Evolutionary conservation across 1,284 basidiomycete species (phyloP), one percentile per base, ranked within the genome.

Genomic region (Sporisorium exsertum): DNA sequence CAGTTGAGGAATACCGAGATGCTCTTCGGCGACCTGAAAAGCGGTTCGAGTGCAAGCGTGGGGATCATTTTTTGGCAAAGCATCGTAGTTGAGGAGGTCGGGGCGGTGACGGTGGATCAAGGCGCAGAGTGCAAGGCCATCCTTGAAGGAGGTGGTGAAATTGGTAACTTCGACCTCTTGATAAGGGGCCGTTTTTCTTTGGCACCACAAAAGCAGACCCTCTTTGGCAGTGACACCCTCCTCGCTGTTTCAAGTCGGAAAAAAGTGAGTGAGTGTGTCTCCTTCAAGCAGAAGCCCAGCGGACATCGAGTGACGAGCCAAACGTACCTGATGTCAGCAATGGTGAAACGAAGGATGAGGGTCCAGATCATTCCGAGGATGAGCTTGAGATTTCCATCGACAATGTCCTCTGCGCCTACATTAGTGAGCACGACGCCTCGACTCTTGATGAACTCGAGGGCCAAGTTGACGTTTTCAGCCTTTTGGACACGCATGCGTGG

Each of bases 341-440:
- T 98, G 26, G 95, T 97, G 86, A 98, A 99, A 49, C 81, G 74
- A 6, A 84, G 89, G 84, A 99, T 96, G 43, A 99, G 89, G 0
- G 94, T 97, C 96, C 96, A 99, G 80, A 99, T 98, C 93, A 98
- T 95, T 37, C 96, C 96, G 18, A 99, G 90, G 58, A 97, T 97
- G 63, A 99, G 92, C 86, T 99, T 99, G 71, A 96, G 87, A 86
- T 97, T 97, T 29, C 95, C 95, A 85, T 99, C 96, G 67, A 98
- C 95, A 84, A 98, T 97, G 86, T 99, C 94, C 89, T 96, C 94
- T 8, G 94, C 92, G 50, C 96, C 95, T 62, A 99, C 97, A 86
- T 98, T 99, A 33, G 96, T 99, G 71, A 99, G 88, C 82, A 96
- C 95, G 59, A 99, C 94, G 8, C 95, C 96, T 79, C 95, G 89